Evolutionary conservation across 1,139 yeast genomes (phyloP).

Genomic region (Lizanozyma gosingica): DNA sequence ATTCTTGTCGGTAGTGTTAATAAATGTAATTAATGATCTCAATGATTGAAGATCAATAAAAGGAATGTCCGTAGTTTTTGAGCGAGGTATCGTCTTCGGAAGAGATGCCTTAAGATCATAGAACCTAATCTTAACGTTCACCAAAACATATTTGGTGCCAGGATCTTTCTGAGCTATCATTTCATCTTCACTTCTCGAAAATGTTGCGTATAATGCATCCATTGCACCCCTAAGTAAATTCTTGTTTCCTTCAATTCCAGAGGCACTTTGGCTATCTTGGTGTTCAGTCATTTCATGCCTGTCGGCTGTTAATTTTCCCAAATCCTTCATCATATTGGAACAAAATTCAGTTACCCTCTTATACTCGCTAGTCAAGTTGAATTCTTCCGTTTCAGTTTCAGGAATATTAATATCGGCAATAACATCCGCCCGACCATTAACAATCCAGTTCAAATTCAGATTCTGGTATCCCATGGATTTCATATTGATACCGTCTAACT

Average conservation of each 20-base stretch:
- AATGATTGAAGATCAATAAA: slow-evolving; percentile 52
- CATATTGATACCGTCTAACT: slow-evolving; percentile 57
- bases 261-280: background rate
- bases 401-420: slow-evolving; percentile 46
- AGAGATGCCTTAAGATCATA: slow-evolving; percentile 50
- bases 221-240: slow-evolving; percentile 31
- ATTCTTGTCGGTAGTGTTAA: slow-evolving; percentile 31
- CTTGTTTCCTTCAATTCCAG: background rate
- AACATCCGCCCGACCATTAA: slow-evolving; percentile 61
- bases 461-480: slow-evolving; percentile 15
- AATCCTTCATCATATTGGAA: slow-evolving; percentile 19
- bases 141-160: slow-evolving; percentile 45
- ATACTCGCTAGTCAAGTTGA: slow-evolving; percentile 16
- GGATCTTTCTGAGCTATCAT: slow-evolving; percentile 1
- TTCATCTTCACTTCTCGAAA: slow-evolving; percentile 9
- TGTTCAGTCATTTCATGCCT: background rate
- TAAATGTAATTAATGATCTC: slow-evolving; percentile 49
- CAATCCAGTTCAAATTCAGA: slow-evolving; percentile 60
- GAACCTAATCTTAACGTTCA: slow-evolving; percentile 57
- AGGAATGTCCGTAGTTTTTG: slow-evolving; percentile 43
- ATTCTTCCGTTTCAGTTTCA: slow-evolving; percentile 9
- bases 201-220: slow-evolving; percentile 37
- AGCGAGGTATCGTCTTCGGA: slow-evolving; percentile 44
- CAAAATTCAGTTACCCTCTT: slow-evolving; percentile 19
- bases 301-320: slow-evolving; percentile 13